Evolutionary conservation across 2,329 filamentous ascomycete species (phyloP), one percentile per base, ranked within the genome.

Genomic region (Scytalidium sp.): DNA sequence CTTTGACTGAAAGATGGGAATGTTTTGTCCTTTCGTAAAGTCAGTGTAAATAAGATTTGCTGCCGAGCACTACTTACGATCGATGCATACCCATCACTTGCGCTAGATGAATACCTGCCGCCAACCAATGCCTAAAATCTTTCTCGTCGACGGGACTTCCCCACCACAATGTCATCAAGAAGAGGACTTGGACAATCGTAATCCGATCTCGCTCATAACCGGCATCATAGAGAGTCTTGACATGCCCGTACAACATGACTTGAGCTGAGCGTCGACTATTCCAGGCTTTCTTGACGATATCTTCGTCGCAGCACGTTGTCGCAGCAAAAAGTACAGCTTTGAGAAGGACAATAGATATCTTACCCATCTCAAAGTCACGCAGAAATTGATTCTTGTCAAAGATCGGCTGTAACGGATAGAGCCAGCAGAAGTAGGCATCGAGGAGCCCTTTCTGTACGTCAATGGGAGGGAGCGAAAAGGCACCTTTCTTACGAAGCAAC

Each of bases 101-200:
- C 4, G 93, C 93, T n/a, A n/a, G n/a, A n/a, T n/a, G n/a, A 40
- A 97, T 90, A 43, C 96, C 91, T 45, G 90, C 95, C 40, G 92
- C 93, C 43, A 97, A 90, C 54, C 93, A 81, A 49, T 85, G 96
- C 93, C 93, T 97, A 97, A 65, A 97, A 97, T 20, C 97, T 60
- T 97, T 97, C 67, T 96, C 96, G 6, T 93, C n/a, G 97, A 21
- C 97, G 7, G 92, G 92, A 0, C 91, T 92, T 72, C 97, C 93
- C 92, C 93, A 97, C 69, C 96, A 97, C 92, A 92, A 97, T 23
- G 92, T 92, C 87, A 97, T 93, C 45, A 97, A 70, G 42, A 97
- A 81, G 52, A 97, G 74, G 1, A 92, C 90, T 68, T 97, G 93
- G 3, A 97, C 92, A 56, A 97, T 96, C 0, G 92, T 97, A 45